Conservation (phyloP, 169 alveolate genomes). For the Cyclospora cayetanensis region DNA sequence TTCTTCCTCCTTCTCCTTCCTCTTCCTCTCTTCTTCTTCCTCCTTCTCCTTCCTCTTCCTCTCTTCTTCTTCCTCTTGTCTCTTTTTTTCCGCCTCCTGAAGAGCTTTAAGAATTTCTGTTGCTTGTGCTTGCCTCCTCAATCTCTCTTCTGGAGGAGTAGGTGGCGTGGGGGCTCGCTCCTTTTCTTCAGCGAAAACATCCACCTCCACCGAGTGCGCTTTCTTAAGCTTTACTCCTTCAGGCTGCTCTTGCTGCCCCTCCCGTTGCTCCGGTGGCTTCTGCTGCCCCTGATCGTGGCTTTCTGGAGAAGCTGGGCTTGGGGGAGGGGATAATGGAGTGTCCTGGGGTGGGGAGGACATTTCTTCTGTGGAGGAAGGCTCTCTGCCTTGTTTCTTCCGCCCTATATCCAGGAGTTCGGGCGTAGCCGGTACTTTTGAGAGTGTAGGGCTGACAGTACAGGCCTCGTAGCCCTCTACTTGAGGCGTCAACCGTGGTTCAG, state of each 20-base stretch:
- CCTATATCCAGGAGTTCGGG: too few species aligned
- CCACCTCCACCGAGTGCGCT: not conserved
- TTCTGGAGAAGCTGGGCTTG: too few species aligned
- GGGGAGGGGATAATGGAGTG: too few species aligned
- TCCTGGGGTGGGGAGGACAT: too few species aligned
- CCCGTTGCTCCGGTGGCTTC: not conserved
- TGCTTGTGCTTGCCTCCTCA: not conserved
- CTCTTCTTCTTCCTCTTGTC: not conserved
- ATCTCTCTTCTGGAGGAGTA: not conserved
- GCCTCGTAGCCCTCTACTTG: too few species aligned
- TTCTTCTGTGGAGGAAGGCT: too few species aligned
- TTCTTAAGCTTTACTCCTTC: not conserved
- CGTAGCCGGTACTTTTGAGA: too few species aligned
- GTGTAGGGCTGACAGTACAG: too few species aligned
- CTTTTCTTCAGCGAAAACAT: not conserved
- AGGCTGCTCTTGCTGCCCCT: not conserved
- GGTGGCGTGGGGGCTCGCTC: not conserved
- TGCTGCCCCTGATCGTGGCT: not conserved
- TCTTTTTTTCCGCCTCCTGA: not conserved
- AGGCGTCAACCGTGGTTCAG: too few species aligned
- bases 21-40: not conserved
- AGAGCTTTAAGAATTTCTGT: not conserved
- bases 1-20: not conserved
- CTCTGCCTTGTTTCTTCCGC: too few species aligned
- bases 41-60: not conserved